Conservation (phyloP, 2,329 filamentous ascomycete species). For the Cordyceps militaris region DNA sequence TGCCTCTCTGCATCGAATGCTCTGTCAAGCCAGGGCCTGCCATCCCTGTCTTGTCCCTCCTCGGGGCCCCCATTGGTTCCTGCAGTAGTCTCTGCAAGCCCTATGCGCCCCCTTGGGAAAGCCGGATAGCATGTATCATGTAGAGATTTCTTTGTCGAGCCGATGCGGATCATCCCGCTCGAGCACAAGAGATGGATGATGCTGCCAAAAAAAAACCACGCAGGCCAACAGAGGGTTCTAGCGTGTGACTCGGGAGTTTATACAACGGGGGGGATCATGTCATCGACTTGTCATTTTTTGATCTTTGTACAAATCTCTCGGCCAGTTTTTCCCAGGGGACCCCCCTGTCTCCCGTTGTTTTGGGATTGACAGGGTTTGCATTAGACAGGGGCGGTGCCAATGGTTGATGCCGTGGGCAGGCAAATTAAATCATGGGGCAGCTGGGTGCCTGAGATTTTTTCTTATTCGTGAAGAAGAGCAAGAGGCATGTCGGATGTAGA, state of each 20-base stretch:
- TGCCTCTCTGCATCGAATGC: too few relatives aligned
- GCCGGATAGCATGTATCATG: too few relatives aligned
- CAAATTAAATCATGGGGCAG: too few relatives aligned
- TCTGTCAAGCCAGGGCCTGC: too few relatives aligned
- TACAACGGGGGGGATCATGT: neutral
- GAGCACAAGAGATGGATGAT: too few relatives aligned
- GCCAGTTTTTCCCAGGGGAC: neutral
- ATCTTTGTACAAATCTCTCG: neutral
- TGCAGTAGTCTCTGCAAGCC: slow-evolving; percentile 7
- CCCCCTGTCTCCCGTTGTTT: slow-evolving; percentile 4
- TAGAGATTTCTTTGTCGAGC: too few relatives aligned
- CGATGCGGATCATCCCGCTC: too few relatives aligned
- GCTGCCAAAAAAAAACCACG: too few relatives aligned
- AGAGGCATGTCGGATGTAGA: neutral
- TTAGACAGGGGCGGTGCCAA: neutral
- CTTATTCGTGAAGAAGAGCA: too few relatives aligned
- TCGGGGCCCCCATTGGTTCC: slow-evolving; percentile 10
- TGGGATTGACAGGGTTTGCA: neutral
- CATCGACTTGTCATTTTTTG: neutral
- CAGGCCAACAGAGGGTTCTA: too few relatives aligned
- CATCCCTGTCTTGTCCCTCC: too few relatives aligned
- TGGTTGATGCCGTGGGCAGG: neutral
- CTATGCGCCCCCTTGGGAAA: neutral
- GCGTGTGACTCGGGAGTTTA: neutral
- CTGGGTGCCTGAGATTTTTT: too few relatives aligned